phyloP scores from a whole-genome alignment of 176 grass and related monocot genomes.

The Avena sativa region DNA sequence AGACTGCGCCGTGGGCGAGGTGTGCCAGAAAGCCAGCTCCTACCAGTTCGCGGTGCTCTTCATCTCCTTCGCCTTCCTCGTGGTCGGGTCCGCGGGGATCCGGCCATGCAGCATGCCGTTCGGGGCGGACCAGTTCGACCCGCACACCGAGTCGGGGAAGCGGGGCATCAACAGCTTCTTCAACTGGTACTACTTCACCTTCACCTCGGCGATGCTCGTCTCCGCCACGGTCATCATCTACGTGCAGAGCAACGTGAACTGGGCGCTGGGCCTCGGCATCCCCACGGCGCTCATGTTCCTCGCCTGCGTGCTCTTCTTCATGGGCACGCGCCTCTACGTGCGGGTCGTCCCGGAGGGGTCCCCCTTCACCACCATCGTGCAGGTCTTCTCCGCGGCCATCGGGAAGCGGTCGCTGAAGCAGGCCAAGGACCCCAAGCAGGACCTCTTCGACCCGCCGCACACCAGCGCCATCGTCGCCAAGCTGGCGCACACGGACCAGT shows the following conservation, averaged over 20 bases:
- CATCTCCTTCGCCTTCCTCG: constrained; percentile 72
- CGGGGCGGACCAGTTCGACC: constrained; percentile 93
- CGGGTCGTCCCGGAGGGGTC: constrained; percentile 67
- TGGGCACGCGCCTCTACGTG: constrained; percentile 80
- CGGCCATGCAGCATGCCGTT: constrained; percentile 94
- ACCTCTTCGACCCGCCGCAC: constrained; percentile 87
- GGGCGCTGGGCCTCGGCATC: constrained; percentile 77
- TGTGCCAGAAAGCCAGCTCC: constrained; percentile 58
- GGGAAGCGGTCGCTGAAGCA: constrained; percentile 67
- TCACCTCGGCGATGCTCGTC: constrained; percentile 83
- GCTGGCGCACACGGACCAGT: constrained; percentile 84
- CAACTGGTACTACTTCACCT: constrained; percentile 99
- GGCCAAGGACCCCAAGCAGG: constrained; percentile 77
- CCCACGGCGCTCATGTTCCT: constrained; percentile 85
- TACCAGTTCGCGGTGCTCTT: constrained; percentile 72
- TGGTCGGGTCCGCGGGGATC: constrained; percentile 73
- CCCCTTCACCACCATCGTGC: constrained; percentile 87
- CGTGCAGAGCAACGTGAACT: constrained; percentile 95
- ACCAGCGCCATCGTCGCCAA: constrained; percentile 64
- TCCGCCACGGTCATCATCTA: constrained; percentile 97
- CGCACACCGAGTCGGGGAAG: constrained; percentile 77
- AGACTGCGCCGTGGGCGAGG: constrained; percentile 41
- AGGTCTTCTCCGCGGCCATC: constrained; percentile 57
- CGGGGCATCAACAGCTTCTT: constrained; percentile 99
- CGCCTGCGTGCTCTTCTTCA: constrained; percentile 85